Base-by-base conservation (phyloP, 2,329 filamentous ascomycete genomes). In the Bimuria novae-zelandiae region DNA sequence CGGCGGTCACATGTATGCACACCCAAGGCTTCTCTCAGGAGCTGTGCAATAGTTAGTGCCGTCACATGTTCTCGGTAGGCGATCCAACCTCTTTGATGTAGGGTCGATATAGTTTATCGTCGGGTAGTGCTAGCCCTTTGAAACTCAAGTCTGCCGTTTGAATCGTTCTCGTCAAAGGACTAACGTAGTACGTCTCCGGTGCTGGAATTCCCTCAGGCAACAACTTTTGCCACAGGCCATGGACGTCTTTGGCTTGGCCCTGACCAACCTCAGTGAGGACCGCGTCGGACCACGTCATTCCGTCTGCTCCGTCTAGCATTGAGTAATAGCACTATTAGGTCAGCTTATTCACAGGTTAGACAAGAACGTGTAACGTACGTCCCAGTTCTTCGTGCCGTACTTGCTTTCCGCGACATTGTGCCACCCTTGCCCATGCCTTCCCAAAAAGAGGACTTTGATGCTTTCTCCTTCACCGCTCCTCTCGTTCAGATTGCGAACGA, bases 1-100 rank as follows among this genome's bases (percentile, higher is more conserved):
- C 87, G 80, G 22, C 82, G 79, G 69, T 90, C 85, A 65, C 88
- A 90, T 0, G 86, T 89, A 64, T 89, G 87, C 16, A 86, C 81
- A 45, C 83, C 85, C 44, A 89, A 81, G 3, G 82, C 82, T 70
- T 90, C 88, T 27, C 87, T 80, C 56, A 89, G 75, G 25, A 82
- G 70, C 75, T 77, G 46, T 11, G 11, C 21, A 17, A 16, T 7
- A 8, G 22, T 53, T 7, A 51, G 30, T 11, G 19, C 14, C 37
- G 21, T 41, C 21, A 39, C 32, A 2, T 23, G 17, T 17, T 2
- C 40, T 16, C 14, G 17, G 7, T 27, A 7, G 7, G n/a, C n/a
- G 4, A 7, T 29, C 48, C 47, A 61, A 79, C 76, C 65, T 89
- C 87, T 71, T 88, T 88, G 54, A 89, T 76, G 5, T 77, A 72